Evolutionary conservation across 495 filamentous ascomycete species (phyloP).

Genomic region (Neurospora sp.): DNA sequence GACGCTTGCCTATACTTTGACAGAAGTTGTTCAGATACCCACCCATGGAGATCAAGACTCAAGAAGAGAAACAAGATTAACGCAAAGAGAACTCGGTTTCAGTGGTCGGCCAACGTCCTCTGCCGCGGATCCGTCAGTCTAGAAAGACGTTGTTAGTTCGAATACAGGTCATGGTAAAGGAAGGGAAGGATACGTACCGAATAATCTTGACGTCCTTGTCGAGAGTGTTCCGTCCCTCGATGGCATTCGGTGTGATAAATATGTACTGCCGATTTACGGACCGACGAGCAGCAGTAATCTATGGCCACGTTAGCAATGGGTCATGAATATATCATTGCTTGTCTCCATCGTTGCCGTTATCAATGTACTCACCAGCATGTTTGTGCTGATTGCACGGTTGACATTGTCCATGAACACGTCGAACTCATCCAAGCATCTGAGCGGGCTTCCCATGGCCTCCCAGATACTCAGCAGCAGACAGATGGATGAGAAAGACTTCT

Average conservation of each 20-base stretch:
- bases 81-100: neutral
- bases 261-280: constrained; percentile 90
- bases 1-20: neutral
- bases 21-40: neutral
- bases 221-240: constrained; percentile 57
- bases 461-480: constrained; percentile 86
- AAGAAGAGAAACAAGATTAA: neutral
- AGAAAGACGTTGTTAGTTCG: constrained; percentile 9
- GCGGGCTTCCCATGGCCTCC: constrained; percentile 95
- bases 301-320: neutral
- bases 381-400: constrained; percentile 86
- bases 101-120: constrained; percentile 30
- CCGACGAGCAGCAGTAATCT: constrained; percentile 75
- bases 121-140: constrained; percentile 55
- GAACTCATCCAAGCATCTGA: constrained; percentile 95
- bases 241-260: constrained; percentile 88
- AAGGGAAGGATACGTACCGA: constrained; percentile 44
- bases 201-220: constrained; percentile 75
- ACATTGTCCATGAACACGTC: constrained; percentile 99
- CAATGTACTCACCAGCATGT: constrained; percentile 68
- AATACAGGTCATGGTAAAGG: neutral
- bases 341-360: neutral
- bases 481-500: constrained; percentile 96
- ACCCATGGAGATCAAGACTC: neutral
- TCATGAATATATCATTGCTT: neutral